Conservation (phyloP, 352 stramenopile species). For the Phytophthora agathidicida region DNA sequence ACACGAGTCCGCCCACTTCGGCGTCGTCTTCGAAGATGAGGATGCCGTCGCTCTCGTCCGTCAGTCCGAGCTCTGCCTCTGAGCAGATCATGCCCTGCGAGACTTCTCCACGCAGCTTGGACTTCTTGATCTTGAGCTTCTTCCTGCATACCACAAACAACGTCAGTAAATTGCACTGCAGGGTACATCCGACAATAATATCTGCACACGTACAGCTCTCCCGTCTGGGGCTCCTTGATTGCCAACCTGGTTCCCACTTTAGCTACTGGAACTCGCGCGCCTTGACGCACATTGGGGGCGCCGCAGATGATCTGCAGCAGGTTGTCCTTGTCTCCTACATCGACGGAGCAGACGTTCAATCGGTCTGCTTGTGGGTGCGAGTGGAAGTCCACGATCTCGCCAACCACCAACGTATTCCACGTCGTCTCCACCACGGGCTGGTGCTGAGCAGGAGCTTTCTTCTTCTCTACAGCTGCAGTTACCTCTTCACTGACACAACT, state of each 20-base stretch:
- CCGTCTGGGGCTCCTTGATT: constrained; percentile 52
- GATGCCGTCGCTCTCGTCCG: constrained; percentile 71
- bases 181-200: neutral
- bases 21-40: constrained; percentile 65
- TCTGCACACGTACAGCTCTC: constrained; percentile 51
- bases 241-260: constrained; percentile 67
- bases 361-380: constrained; percentile 68
- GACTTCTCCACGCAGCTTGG: constrained; percentile 76
- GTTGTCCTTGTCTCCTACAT: constrained; percentile 61
- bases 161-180: neutral
- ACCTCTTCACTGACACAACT: constrained; percentile 3
- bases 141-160: constrained; percentile 43
- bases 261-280: constrained; percentile 68
- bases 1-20: constrained; percentile 56
- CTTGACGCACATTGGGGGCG: constrained; percentile 63
- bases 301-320: constrained; percentile 83
- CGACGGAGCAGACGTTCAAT: constrained; percentile 71
- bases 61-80: constrained; percentile 71
- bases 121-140: constrained; percentile 88
- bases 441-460: constrained; percentile 23
- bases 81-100: constrained; percentile 88
- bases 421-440: constrained; percentile 48
- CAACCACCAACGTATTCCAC: constrained; percentile 71
- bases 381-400: constrained; percentile 68
- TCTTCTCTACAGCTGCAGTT: constrained; percentile 12